Percentiles rank a stretch among this genome's conserved stretches.
These are phyloP conservation scores for Pugionium cornutum DNA, from an alignment of 345 rosid genomes.

Conservation along the genomic window DNA sequence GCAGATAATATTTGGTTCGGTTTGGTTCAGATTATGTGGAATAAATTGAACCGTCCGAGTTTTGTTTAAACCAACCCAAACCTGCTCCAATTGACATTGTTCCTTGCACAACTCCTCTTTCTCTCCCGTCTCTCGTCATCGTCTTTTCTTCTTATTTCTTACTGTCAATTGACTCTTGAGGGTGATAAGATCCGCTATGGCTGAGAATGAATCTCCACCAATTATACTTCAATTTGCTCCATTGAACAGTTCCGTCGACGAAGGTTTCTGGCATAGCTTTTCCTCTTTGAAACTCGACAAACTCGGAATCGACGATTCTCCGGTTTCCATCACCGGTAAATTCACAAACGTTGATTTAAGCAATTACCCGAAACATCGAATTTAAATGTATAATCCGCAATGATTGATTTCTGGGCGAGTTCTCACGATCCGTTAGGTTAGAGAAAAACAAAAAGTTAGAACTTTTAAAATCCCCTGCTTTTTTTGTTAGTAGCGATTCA, in stretches of 20 bases:
- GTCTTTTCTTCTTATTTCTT: constrained; percentile 14
- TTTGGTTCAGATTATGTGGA: no score
- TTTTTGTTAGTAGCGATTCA: no score
- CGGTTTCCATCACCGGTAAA: constrained; percentile 72
- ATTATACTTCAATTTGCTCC: constrained; percentile 69
- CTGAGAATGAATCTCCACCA: constrained; percentile 34
- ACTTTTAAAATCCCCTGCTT: constrained; percentile 10
- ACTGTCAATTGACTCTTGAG: constrained; percentile 15
- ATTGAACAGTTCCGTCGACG: constrained; percentile 76
- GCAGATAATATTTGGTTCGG: no score
- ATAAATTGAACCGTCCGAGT: no score
- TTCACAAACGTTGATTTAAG: background rate
- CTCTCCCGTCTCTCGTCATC: constrained; percentile 27
- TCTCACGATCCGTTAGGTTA: constrained; percentile 26
- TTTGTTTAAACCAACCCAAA: background rate
- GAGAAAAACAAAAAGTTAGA: constrained; percentile 16
- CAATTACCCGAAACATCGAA: background rate
- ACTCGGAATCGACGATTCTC: constrained; percentile 89
- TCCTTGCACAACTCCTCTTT: constrained; percentile 39
- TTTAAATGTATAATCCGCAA: background rate
- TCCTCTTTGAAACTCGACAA: constrained; percentile 86
- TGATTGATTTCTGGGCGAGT: background rate
- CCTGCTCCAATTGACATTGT: background rate
- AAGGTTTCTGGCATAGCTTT: constrained; percentile 91
- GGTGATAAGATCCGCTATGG: constrained; percentile 30